Evolutionary conservation across 306 rosid species (phyloP), one percentile per base, ranked within the genome.

Genomic region (Lithocarpus polystachyus): DNA sequence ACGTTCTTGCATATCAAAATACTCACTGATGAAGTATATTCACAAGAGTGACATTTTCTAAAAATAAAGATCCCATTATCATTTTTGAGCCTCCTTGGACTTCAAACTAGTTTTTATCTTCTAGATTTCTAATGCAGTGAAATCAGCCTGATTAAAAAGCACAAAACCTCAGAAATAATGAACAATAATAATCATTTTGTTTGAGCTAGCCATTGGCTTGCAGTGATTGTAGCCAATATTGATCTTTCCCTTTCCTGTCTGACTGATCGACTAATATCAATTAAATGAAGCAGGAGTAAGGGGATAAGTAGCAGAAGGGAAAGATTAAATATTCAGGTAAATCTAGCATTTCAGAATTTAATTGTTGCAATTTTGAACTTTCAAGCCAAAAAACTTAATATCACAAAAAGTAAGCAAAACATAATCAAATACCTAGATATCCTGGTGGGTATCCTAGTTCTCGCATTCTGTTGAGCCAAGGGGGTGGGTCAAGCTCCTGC

Each of bases 401-500:
- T 13, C 23, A 68, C 24, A 35, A n/a, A 53, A 61, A 69, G 45
- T 67, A 77, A 56, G 80, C 68, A 81, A 80, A 53, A 83, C 20
- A 54, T 15, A 68, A 53, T 75, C 57, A 29, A 75, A 75, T 92
- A 96, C 99, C 99, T 55, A 96, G 85, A 85, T 96, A 96, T 90
- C 98, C 98, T 1, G 92, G 96, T 37, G 99, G 99, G 90, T 96
- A 96, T 80, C 99, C 99, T 59, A 96, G 64, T 87, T 96, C 99
- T 51, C 92, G 96, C 99, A 96, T 96, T 90, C 98, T 91, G 88
- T 84, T 80, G 75, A 96, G 96, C 99, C 98, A 96, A 15, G 98
- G 98, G 60, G 99, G 99, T 31, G 99, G 99, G 81, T 96, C 98
- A 72, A 90, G 91, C 84, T 91, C 99, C 99, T 96, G 89, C 87